These are phyloP conservation scores for Vanrija humicola DNA, from an alignment of 1,284 basidiomycete species.

Conservation along the genomic window DNA sequence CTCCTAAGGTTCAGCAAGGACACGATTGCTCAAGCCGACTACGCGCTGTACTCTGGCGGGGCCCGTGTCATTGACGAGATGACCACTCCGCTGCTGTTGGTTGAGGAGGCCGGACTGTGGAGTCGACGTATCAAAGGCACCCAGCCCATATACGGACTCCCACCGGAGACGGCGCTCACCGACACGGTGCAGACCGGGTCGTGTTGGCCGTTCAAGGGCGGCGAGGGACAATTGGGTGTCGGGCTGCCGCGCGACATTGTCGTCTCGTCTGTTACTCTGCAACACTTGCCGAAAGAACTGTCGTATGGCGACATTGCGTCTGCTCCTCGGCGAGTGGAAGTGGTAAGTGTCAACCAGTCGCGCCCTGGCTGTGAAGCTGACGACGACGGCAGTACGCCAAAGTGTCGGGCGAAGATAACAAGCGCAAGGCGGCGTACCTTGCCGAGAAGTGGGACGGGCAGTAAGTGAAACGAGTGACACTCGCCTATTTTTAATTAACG, in stretches of 20 bases:
- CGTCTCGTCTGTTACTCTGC: slow-evolving; percentile 75
- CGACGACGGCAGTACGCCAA: not conserved
- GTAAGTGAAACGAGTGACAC: no score
- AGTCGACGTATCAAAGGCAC: slow-evolving; percentile 12
- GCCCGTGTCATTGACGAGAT: slow-evolving; percentile 59
- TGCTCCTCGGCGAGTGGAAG: slow-evolving; percentile 78
- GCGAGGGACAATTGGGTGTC: slow-evolving; percentile 74
- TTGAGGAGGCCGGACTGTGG: not conserved
- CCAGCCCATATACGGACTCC: slow-evolving; percentile 61
- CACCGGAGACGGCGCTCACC: slow-evolving; percentile 79
- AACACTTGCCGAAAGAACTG: slow-evolving; percentile 76
- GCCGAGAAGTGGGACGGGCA: not conserved
- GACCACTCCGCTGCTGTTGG: no score
- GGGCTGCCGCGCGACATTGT: slow-evolving; percentile 64
- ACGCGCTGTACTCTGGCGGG: slow-evolving; percentile 77
- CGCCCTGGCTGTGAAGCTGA: no score
- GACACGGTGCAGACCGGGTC: slow-evolving; percentile 59
- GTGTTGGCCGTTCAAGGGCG: slow-evolving; percentile 88
- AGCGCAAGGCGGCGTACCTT: slow-evolving; percentile 53
- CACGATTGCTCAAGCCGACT: slow-evolving; percentile 74
- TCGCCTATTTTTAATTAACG: no score
- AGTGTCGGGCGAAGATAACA: slow-evolving; percentile 62
- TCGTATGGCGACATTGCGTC: slow-evolving; percentile 66
- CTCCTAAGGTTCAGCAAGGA: slow-evolving; percentile 69
- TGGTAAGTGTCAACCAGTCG: slow-evolving; percentile 33